Conservation (phyloP, 805 yeast genomes). For the Cyberlindnera lachancei region DNA sequence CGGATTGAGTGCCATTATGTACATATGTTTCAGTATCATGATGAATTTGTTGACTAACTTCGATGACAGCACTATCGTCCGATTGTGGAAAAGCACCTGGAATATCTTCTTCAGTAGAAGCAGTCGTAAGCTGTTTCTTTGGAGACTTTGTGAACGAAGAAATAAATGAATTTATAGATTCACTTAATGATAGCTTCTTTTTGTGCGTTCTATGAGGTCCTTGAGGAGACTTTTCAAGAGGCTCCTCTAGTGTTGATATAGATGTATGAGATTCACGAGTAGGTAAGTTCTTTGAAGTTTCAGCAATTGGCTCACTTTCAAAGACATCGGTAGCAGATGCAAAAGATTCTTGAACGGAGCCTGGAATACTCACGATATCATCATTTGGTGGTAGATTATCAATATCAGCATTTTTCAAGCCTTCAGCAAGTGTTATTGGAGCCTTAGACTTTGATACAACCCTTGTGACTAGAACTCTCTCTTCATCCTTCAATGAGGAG, state of each 20-base stretch:
- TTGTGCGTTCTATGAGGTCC: conserved; percentile 5
- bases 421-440: conserved; percentile 12
- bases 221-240: neutral
- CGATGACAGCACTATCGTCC: neutral
- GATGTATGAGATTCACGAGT: conserved; percentile 15
- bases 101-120: neutral
- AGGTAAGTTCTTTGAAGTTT: neutral
- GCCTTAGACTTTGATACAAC: conserved; percentile 7
- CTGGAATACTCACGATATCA: conserved; percentile 9
- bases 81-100: conserved; percentile 1
- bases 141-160: conserved; percentile 9
- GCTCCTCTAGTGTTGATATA: conserved; percentile 12
- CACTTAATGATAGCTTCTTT: conserved; percentile 16
- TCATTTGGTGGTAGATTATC: conserved; percentile 5
- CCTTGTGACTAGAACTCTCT: conserved; percentile 13
- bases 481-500: conserved; percentile 21
- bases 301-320: conserved; percentile 7
- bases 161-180: conserved; percentile 15
- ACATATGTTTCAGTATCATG: no score
- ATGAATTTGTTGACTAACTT: conserved; percentile 1
- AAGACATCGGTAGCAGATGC: conserved; percentile 18
- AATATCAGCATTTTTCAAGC: conserved; percentile 11
- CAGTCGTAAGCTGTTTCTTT: conserved; percentile 2
- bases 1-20: no score
- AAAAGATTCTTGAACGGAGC: conserved; percentile 16